These are phyloP conservation scores for Candida pseudoglaebosa DNA, from an alignment of 805 yeast genomes.

Conservation along the genomic window DNA sequence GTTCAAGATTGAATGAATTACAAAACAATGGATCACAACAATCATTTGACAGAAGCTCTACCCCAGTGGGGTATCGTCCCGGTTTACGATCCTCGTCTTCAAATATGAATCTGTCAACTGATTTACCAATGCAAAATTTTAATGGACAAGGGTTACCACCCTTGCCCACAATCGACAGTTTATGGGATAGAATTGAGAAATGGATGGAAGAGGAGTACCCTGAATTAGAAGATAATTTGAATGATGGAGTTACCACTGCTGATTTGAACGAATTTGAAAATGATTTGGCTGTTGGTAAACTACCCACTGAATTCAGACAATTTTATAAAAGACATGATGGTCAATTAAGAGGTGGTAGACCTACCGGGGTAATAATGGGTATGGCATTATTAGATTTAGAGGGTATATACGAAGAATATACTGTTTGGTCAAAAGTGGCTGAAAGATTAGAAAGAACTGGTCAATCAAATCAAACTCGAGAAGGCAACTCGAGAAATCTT, in stretches of 20 bases:
- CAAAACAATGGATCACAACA: slow-evolving; percentile 26
- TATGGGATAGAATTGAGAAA: slow-evolving; percentile 40
- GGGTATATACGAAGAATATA: slow-evolving; percentile 37
- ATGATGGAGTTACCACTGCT: slow-evolving; percentile 41
- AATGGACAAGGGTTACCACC: slow-evolving; percentile 48
- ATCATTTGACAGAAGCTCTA: slow-evolving; percentile 15
- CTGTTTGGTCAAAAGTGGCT: slow-evolving; percentile 40
- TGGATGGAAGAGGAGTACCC: slow-evolving; percentile 46
- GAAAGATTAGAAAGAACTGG: slow-evolving; percentile 29
- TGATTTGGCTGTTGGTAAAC: slow-evolving; percentile 37
- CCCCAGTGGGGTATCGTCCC: slow-evolving; percentile 35
- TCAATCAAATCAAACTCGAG: slow-evolving; percentile 2
- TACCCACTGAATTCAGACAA: slow-evolving; percentile 43
- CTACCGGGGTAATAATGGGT: slow-evolving; percentile 44
- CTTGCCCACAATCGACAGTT: slow-evolving; percentile 40
- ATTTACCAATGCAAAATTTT: slow-evolving; percentile 43
- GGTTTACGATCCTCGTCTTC: slow-evolving; percentile 44
- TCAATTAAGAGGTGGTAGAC: slow-evolving; percentile 42
- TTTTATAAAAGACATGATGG: slow-evolving; percentile 45
- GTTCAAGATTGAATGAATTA: slow-evolving; percentile 35
- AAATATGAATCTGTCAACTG: slow-evolving; percentile 31
- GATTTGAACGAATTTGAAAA: slow-evolving; percentile 45
- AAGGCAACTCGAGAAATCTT: neutral
- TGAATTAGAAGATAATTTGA: slow-evolving; percentile 40
- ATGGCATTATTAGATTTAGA: slow-evolving; percentile 40